A percentile compares a stretch with the other conserved stretches of the same genome.
phyloP scores from a whole-genome alignment of 192 early-diverging fungal species.

The Coemansia umbellata region DNA sequence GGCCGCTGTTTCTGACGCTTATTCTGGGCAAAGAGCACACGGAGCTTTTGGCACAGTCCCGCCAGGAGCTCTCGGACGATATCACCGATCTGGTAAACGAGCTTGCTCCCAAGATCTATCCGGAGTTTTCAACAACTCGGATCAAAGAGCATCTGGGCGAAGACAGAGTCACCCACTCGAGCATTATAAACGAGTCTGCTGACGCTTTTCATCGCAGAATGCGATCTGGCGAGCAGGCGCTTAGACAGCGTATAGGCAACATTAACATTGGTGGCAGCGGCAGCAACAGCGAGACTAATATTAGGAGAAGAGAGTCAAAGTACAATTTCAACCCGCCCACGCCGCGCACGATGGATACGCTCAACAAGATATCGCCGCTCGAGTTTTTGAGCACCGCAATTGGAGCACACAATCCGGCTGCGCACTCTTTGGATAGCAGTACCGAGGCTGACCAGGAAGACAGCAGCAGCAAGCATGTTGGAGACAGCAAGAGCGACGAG shows the following conservation, averaged over 20 bases:
- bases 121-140: constrained; percentile 60
- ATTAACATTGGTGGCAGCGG: neutral
- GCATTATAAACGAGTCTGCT: constrained; percentile 26
- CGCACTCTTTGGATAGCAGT: neutral
- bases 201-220: constrained; percentile 33
- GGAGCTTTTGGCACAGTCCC: constrained; percentile 61
- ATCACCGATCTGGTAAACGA: constrained; percentile 82
- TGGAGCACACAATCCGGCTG: neutral
- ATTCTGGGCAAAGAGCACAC: constrained; percentile 53
- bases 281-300: neutral
- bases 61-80: constrained; percentile 69
- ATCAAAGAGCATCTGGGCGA: constrained; percentile 20
- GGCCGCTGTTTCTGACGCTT: constrained; percentile 78
- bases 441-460: neutral
- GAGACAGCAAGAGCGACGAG: too few relatives aligned
- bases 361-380: constrained; percentile 50
- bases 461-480: neutral
- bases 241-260: constrained; percentile 25
- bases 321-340: constrained; percentile 50
- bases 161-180: constrained; percentile 15
- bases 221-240: constrained; percentile 35
- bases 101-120: constrained; percentile 74
- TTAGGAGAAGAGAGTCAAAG: constrained; percentile 12
- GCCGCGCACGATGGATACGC: constrained; percentile 46
- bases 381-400: constrained; percentile 36